These are phyloP conservation scores for Trichosporon sp. DNA, from an alignment of 1,284 basidiomycete species.

Conservation along the genomic window DNA sequence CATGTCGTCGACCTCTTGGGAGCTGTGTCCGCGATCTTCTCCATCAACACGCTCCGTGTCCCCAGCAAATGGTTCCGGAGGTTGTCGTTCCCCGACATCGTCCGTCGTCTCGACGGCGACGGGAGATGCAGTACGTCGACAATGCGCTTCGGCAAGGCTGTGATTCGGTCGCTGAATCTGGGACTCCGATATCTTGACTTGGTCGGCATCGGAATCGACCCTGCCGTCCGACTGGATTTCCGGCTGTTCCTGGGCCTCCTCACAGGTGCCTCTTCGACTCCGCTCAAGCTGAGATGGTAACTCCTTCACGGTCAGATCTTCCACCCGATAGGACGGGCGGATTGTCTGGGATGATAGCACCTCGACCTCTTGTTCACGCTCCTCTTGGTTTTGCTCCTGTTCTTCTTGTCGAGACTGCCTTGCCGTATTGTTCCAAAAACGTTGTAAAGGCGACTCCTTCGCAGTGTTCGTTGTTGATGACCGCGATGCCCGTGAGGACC, in stretches of 20 bases:
- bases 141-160: neutral
- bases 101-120: neutral
- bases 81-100: neutral
- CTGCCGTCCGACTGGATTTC: neutral
- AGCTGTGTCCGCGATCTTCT: neutral
- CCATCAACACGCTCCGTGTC: neutral
- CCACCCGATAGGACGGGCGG: too few relatives aligned
- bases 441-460: slow-evolving; percentile 10
- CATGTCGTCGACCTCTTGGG: slow-evolving; percentile 2
- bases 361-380: slow-evolving; percentile 20
- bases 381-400: slow-evolving; percentile 2
- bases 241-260: neutral
- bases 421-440: neutral
- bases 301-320: slow-evolving; percentile 20
- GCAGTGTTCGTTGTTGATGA: neutral
- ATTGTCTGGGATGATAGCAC: neutral
- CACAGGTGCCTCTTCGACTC: neutral
- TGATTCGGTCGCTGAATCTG: neutral
- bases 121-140: neutral
- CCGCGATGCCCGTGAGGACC: neutral
- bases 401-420: neutral
- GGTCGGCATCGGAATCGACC: neutral
- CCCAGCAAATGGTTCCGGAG: too few relatives aligned
- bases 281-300: neutral
- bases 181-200: neutral